phyloP scores from a whole-genome alignment of 768 basidiomycete species.

The Rhodotorula diobovata region DNA sequence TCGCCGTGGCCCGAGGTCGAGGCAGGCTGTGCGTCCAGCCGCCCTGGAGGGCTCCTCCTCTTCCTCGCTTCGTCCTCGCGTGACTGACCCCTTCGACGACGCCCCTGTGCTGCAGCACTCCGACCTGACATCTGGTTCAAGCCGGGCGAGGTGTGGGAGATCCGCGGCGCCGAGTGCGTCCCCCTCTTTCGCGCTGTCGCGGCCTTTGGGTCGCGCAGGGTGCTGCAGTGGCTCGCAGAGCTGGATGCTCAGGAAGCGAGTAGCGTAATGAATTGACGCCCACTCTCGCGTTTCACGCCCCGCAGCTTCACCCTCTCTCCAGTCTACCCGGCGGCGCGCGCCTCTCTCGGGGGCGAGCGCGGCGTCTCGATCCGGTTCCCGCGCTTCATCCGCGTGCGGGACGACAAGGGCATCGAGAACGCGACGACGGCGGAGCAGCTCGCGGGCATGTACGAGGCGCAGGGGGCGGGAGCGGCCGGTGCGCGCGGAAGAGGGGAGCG shows the following conservation, averaged over 20 bases:
- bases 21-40: slow-evolving; percentile 25
- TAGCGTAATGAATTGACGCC: too few relatives aligned
- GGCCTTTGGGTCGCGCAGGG: too few relatives aligned
- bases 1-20: slow-evolving; percentile 18
- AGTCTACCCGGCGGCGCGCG: slow-evolving; percentile 71
- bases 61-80: slow-evolving; percentile 53
- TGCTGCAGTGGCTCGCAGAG: too few relatives aligned
- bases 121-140: slow-evolving; percentile 51
- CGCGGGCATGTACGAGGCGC: slow-evolving; percentile 63
- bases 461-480: slow-evolving; percentile 50
- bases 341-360: slow-evolving; percentile 57
- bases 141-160: slow-evolving; percentile 66
- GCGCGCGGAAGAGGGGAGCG: not conserved
- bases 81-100: slow-evolving; percentile 19
- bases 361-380: slow-evolving; percentile 85
- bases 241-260: too few relatives aligned
- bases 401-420: slow-evolving; percentile 68
- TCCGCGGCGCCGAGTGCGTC: slow-evolving; percentile 53
- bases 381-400: slow-evolving; percentile 67
- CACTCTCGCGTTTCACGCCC: not conserved
- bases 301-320: slow-evolving; percentile 53
- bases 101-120: slow-evolving; percentile 45
- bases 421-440: slow-evolving; percentile 70
- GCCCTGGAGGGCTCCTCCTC: too few relatives aligned
- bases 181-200: too few relatives aligned